A percentile compares a stretch with the other conserved stretches of the same genome.
Evolutionary conservation across 2,329 filamentous ascomycete genomes (phyloP).

Genomic region (Paecilomyces formosus): DNA sequence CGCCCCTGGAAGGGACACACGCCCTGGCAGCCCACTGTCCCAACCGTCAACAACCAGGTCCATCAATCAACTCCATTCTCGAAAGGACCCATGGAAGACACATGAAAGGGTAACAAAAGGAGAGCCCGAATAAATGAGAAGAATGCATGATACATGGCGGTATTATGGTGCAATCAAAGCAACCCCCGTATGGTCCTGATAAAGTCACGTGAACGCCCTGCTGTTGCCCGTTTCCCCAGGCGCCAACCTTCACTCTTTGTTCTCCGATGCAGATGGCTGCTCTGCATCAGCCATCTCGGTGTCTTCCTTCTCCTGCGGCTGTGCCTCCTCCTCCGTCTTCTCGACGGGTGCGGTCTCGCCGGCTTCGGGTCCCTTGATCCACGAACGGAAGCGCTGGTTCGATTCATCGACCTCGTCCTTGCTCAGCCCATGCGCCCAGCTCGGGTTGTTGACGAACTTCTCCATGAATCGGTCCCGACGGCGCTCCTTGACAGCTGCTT

Average conservation of each 20-base stretch:
- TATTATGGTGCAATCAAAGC: neutral
- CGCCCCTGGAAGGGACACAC: neutral
- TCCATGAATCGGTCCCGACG: conserved; percentile 43
- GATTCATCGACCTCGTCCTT: conserved; percentile 43
- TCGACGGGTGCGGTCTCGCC: conserved; percentile 13
- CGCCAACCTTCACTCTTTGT: conserved; percentile 11
- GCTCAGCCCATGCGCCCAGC: conserved; percentile 43
- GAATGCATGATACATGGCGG: neutral
- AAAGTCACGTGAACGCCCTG: conserved; percentile 5
- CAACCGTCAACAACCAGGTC: neutral
- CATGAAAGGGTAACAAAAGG: neutral
- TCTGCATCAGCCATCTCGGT: conserved; percentile 30
- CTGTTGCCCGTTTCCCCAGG: neutral
- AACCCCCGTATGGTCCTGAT: neutral
- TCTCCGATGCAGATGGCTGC: conserved; percentile 13
- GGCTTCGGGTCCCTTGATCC: conserved; percentile 30
- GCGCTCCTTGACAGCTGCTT: conserved; percentile 29
- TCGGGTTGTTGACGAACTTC: conserved; percentile 47
- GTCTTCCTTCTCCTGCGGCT: conserved; percentile 13
- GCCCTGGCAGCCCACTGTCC: neutral
- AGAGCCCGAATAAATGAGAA: neutral
- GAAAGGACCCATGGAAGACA: neutral
- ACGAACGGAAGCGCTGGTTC: conserved; percentile 41
- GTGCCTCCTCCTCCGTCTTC: conserved; percentile 5
- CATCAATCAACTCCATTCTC: neutral